Base-by-base conservation (phyloP, 441 rosid genomes). In the Capsella rubella region DNA sequence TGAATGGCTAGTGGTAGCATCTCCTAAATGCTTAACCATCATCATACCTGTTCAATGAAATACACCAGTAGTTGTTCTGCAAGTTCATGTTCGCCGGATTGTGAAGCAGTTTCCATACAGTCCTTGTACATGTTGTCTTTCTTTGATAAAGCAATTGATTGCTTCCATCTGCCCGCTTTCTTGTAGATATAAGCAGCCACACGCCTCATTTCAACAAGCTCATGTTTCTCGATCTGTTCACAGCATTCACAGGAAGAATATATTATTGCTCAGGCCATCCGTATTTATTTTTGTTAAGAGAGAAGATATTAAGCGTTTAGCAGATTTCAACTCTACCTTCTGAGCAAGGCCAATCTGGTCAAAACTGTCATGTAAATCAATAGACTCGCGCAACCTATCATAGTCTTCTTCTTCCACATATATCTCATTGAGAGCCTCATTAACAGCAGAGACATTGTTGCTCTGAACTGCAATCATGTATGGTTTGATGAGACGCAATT, bases 101-200 rank as follows among this genome's bases (percentile, higher is more conserved):
- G 99, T 14, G 99, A 93, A 56, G 97, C 97, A 54, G 99, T 93
- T 82, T 93, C 99, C 99, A 96, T 96, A 64, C 97, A 95, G 88
- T 93, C 97, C 72, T 85, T 96, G 85, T 89, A 96, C 71, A 84
- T 90, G 68, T 84, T 90, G 75, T 96, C 99, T 56, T 93, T 96
- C 93, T 93, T 96, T 70, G 99, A 96, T 82, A 93, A 80, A 52
- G 96, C 93, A 86, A 96, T 94, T 16, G 99, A 96, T 69, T 88
- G 97, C 98, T 90, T 96, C 99, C 99, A 96, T 82, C 99, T 85
- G 69, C 98, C 98, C 0, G 98, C 98, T 83, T 96, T 96, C 77
- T 96, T 96, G 82, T 96, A 96, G 37, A 96, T 93, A 72, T 93
- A 96, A 55, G 99, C 98, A 79, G 99, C 99, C 74, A 96, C 98